Base-by-base conservation (phyloP, 2,329 filamentous ascomycete species). In the Pseudocercospora vitis region DNA sequence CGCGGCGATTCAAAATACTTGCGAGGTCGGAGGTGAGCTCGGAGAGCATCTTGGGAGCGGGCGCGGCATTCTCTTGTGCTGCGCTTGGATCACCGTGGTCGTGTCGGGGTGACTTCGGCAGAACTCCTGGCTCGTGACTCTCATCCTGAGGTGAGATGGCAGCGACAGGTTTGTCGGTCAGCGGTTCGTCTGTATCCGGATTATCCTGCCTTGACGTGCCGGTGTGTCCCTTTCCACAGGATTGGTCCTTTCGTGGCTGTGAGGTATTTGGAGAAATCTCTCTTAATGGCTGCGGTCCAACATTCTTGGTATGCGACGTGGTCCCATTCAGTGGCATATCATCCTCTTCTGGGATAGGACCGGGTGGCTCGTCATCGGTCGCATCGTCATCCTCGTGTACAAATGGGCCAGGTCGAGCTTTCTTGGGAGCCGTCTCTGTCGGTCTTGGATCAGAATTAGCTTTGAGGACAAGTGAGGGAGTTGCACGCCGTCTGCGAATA, bases 381-480 rank as follows among this genome's bases (percentile, higher is more conserved):
- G 62, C 60, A 35, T 66, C 62, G 40, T 67, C 64, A 42, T 67
- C 64, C 33, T 67, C 65, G 21, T 60, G 61, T 18, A 68, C 51
- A 52, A 70, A 67, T 18, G 66, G 65, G 19, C 50, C 50, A 28
- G 53, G 33, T 48, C 48, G 56, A 6, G 52, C 32, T 35, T 54
- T 52, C 29, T 37, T 37, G 32, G 18, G 19, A 7, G 23, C 35
- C 7, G 29, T 12, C 3, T 29, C 14, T n/a, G 1, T 37, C 37
- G 49, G 31, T 5, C 32, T 33, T 14, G 44, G 11, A 9, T 19
- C 50, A 14, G 53, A 37, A 18, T 45, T 16, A 48, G 54, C 53
- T 50, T 55, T 65, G 31, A 70, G 55, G 2, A 59, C 48, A 21
- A 70, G 55, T 8, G 65, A 57, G n/a, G 67, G 62, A n/a, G 67